Percentiles rank a stretch among this genome's conserved stretches.
Conservation (phyloP, 2,329 filamentous ascomycete genomes). For the Talaromyces funiculosus region DNA sequence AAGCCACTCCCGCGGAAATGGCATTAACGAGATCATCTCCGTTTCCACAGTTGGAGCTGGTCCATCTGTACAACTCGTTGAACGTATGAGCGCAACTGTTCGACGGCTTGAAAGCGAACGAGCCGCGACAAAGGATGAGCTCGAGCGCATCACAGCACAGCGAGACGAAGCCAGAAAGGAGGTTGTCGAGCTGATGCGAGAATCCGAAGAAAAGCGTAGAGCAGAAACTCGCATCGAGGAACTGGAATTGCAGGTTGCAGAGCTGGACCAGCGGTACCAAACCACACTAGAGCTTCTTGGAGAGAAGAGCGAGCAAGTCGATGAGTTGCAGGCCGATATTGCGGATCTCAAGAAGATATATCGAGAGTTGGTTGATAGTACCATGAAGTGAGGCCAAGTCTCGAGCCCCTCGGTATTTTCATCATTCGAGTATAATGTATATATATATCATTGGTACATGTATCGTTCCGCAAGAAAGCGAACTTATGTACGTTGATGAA, state of each 20-base stretch:
- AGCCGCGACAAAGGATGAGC: conserved; percentile 79
- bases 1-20: conserved; percentile 46
- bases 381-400: conserved; percentile 54
- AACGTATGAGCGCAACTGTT: conserved; percentile 91
- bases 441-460: conserved; percentile 14
- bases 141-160: conserved; percentile 72
- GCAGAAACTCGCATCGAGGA: conserved; percentile 56
- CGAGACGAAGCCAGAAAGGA: conserved; percentile 87
- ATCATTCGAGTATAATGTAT: conserved; percentile 13
- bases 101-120: conserved; percentile 88
- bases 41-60: conserved; percentile 86
- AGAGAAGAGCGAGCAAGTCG: conserved; percentile 92
- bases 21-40: conserved; percentile 75
- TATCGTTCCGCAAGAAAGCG: conserved; percentile 3
- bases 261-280: conserved; percentile 73
- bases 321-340: conserved; percentile 84
- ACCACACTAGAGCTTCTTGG: conserved; percentile 91
- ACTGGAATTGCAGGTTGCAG: conserved; percentile 62
- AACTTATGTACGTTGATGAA: conserved; percentile 7
- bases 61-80: conserved; percentile 88
- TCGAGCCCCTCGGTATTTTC: not conserved
- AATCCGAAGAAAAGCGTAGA: conserved; percentile 65
- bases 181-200: conserved; percentile 84
- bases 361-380: conserved; percentile 81
- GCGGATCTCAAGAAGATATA: conserved; percentile 95